Percentiles rank a stretch among this genome's conserved stretches.
Evolutionary conservation across 345 rosid species (phyloP).

Genomic region (Noccaea caerulescens): DNA sequence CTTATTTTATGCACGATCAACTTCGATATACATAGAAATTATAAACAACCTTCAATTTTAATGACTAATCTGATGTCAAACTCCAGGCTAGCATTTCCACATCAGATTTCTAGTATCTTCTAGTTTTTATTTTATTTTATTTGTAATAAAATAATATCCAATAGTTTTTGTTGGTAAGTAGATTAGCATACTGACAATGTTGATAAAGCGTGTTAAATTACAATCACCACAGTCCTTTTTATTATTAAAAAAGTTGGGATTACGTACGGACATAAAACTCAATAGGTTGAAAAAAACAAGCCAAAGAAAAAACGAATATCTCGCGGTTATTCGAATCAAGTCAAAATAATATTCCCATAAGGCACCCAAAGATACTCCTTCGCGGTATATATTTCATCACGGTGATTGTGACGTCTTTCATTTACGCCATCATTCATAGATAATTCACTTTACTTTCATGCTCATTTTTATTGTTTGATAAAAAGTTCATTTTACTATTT

Average conservation of each 20-base stretch:
- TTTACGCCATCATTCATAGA: constrained; percentile 6
- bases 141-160: not conserved
- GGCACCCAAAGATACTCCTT: constrained; percentile 14
- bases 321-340: constrained; percentile 24
- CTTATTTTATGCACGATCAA: not conserved
- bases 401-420: constrained; percentile 14
- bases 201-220: constrained; percentile 21
- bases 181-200: constrained; percentile 4
- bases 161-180: not conserved
- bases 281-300: not conserved
- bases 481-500: not conserved
- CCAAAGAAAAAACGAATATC: constrained; percentile 27
- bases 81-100: not conserved
- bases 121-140: too few relatives aligned
- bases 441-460: not conserved
- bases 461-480: not conserved
- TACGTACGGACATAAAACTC: constrained; percentile 8
- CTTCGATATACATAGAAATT: not conserved
- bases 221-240: not conserved
- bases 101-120: not conserved
- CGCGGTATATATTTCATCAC: constrained; percentile 11
- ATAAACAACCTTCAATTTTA: not conserved
- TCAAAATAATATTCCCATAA: constrained; percentile 23
- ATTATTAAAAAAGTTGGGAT: not conserved
- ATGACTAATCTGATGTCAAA: not conserved